Evolutionary conservation across 352 stramenopile species (phyloP), one percentile per base, ranked within the genome.

Genomic region (Thalassiosira exigua): DNA sequence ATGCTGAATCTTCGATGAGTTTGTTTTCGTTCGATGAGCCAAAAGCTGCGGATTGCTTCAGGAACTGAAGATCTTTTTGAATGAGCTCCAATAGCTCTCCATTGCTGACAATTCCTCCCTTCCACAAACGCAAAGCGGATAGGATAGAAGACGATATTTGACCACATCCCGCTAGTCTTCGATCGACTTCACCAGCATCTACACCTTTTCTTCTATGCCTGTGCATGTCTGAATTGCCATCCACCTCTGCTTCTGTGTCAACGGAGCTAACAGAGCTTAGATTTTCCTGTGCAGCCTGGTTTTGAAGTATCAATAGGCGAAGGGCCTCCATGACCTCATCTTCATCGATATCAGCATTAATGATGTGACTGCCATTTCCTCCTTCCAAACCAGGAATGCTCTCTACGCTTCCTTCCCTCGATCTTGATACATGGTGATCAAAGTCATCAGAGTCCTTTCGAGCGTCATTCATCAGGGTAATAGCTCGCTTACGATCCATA

Each of bases 61-160:
- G 69, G 69, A 88, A 93, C 52, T 89, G 73, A 36, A 91, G 69
- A 84, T 94, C 89, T 61, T 94, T 94, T 58, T 91, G 85, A 26
- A 92, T 85, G n/a, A 94, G 73, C 59, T 92, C 85, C 14, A 94
- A 68, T 24, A 94, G 75, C 77, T 94, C 89, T 46, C 61, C 85
- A 58, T 90, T 91, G 19, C 73, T 88, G 2, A 94, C 82, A 48
- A 92, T 86, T 11, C 78, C 82, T 60, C 77, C 79, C 59, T 93
- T 94, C 76, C 84, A 91, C 22, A 94, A 58, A 14, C 84, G 84
- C 32, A 94, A 59, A 29, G 89, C 89, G 33, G 87, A 86, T 9
- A 91, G 44, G 56, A 94, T 69, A 56, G 87, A 88, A n/a, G 82
- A 81, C 50, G 89, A 90, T 53, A 94, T 77, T 32, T 66, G 56